Conservation (phyloP, 2,329 filamentous ascomycete genomes). For the Emericellopsis cladophorae region DNA sequence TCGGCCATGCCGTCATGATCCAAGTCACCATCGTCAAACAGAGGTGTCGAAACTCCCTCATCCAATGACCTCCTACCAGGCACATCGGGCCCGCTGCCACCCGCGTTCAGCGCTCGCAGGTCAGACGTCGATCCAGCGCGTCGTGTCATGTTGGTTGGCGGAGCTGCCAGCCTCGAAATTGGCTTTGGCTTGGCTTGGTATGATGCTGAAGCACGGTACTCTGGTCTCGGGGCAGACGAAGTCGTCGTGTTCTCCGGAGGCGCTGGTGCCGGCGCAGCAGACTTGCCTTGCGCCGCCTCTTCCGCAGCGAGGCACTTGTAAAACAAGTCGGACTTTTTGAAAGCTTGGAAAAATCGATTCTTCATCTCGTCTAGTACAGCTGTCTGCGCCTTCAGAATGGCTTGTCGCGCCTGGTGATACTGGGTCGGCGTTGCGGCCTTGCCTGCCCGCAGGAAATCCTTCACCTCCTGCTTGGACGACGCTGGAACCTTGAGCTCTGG, state of each 20-base stretch:
- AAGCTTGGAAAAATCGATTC: slow-evolving; percentile 64
- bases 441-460: slow-evolving; percentile 67
- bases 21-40: slow-evolving; percentile 75
- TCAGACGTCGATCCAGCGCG: slow-evolving; percentile 36
- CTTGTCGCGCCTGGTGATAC: slow-evolving; percentile 70
- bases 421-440: slow-evolving; percentile 64
- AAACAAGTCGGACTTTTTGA: slow-evolving; percentile 87
- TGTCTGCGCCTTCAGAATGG: slow-evolving; percentile 73
- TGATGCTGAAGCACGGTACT: slow-evolving; percentile 20
- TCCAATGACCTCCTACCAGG: slow-evolving; percentile 58
- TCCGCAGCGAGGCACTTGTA: slow-evolving; percentile 93
- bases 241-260: not conserved
- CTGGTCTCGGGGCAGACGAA: slow-evolving; percentile 7
- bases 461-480: slow-evolving; percentile 56
- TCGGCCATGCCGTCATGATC: slow-evolving; percentile 58
- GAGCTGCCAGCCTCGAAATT: slow-evolving; percentile 27
- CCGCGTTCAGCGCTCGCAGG: slow-evolving; percentile 23
- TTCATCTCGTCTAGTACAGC: slow-evolving; percentile 76
- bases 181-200: slow-evolving; percentile 30
- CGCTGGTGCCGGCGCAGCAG: slow-evolving; percentile 5
- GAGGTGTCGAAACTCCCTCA: slow-evolving; percentile 31
- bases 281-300: slow-evolving; percentile 41
- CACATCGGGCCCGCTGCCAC: slow-evolving; percentile 24
- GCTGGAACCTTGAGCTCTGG: slow-evolving; percentile 69
- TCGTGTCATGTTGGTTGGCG: slow-evolving; percentile 20